Evolutionary conservation across 345 rosid genomes (phyloP).

Genomic region (Rhizophora mangle): DNA sequence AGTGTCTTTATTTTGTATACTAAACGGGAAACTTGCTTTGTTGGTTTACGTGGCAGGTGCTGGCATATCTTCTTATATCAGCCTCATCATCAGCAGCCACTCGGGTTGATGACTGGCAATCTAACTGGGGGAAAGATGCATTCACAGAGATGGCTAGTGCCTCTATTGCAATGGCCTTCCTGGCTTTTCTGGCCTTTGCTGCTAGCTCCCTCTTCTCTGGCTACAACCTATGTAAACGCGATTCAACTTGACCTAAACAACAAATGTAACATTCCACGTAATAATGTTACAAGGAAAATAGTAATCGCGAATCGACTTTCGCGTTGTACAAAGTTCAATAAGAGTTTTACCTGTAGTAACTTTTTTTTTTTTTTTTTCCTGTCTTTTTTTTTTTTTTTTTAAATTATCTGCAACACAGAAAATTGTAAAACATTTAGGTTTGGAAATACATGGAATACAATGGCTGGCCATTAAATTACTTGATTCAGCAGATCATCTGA

Average conservation of each 20-base stretch:
- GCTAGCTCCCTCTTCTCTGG: conserved; percentile 79
- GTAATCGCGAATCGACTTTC: not conserved
- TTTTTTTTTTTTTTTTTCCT: not conserved
- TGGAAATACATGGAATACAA: conserved; percentile 5
- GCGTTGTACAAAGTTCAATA: conserved; percentile 20
- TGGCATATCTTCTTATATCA: conserved; percentile 87
- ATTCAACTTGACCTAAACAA: conserved; percentile 24
- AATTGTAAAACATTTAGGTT: not conserved
- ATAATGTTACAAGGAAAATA: conserved; percentile 1
- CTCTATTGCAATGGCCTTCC: conserved; percentile 71
- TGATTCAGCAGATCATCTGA: no score
- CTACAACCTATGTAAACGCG: conserved; percentile 50
- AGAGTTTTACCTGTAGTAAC: not conserved
- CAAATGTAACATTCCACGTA: not conserved
- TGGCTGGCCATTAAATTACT: not conserved
- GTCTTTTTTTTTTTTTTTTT: not conserved
- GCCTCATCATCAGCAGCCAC: conserved; percentile 94
- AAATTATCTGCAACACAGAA: not conserved
- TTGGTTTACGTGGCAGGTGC: conserved; percentile 44
- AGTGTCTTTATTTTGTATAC: not conserved
- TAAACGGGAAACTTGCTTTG: conserved; percentile 2
- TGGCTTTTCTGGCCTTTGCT: conserved; percentile 77
- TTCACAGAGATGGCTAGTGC: conserved; percentile 95
- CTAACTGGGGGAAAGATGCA: conserved; percentile 98
- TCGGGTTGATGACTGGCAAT: conserved; percentile 86